Evolutionary conservation across 2,329 filamentous ascomycete species (phyloP).

Genomic region (Aquanectria penicillioides): DNA sequence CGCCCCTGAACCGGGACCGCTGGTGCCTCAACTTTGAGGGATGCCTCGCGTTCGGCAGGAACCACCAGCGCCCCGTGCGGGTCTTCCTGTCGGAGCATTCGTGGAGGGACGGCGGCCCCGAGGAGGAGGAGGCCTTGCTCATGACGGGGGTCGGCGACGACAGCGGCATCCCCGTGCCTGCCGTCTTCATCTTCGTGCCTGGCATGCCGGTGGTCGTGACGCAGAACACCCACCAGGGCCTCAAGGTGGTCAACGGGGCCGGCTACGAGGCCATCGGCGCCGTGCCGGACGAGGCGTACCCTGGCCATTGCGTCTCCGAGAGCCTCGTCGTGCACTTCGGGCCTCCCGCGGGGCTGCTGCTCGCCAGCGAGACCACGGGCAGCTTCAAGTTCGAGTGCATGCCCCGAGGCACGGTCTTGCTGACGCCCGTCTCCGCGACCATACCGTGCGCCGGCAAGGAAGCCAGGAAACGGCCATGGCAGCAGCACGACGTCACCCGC

Average conservation of each 20-base stretch:
- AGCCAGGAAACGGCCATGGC: constrained; percentile 5
- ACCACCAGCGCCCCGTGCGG: background rate
- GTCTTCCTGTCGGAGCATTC: background rate
- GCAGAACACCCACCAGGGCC: background rate
- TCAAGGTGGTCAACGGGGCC: constrained; percentile 1
- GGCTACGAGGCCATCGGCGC: background rate
- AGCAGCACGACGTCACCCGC: background rate
- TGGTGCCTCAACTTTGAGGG: background rate
- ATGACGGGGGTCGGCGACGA: background rate
- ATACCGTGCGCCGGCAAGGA: background rate
- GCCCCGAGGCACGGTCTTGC: background rate
- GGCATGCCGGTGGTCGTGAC: constrained; percentile 9
- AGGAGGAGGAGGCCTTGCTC: background rate
- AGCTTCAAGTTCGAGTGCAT: background rate
- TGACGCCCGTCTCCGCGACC: background rate
- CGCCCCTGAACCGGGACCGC: background rate
- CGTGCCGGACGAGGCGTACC: background rate
- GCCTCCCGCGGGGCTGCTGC: background rate
- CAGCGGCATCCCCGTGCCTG: background rate
- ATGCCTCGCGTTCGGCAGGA: background rate
- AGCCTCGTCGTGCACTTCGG: background rate
- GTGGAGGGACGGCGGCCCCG: background rate
- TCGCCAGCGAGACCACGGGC: background rate
- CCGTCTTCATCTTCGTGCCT: background rate
- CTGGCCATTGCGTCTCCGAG: background rate